phyloP scores from a whole-genome alignment of 2,329 filamentous ascomycete species.

The Metarhizium album region DNA sequence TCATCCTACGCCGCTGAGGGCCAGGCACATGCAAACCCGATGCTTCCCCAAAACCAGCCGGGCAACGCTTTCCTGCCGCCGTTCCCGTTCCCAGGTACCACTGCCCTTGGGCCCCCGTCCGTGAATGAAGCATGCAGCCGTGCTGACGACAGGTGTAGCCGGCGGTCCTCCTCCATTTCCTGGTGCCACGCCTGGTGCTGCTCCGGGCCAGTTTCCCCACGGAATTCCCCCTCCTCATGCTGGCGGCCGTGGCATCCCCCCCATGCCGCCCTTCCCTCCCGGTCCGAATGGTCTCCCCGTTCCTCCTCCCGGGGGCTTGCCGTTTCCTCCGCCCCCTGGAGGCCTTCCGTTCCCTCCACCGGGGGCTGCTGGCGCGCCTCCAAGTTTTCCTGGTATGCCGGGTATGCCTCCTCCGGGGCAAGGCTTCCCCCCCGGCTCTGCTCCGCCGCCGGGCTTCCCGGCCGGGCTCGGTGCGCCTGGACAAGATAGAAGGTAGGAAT shows the following conservation, averaged over 20 bases:
- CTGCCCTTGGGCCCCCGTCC: conserved; percentile 6
- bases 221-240: conserved; percentile 31
- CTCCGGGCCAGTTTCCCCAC: conserved; percentile 1
- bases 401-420: conserved; percentile 30
- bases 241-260: conserved; percentile 35
- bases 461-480: conserved; percentile 24
- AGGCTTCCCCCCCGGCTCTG: conserved; percentile 29
- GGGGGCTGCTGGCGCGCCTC: conserved; percentile 17
- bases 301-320: conserved; percentile 24
- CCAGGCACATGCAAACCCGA: conserved; percentile 74
- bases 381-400: conserved; percentile 23
- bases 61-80: conserved; percentile 40
- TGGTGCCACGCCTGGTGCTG: conserved; percentile 26
- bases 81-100: conserved; percentile 51
- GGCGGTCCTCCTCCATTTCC: conserved; percentile 50
- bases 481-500: conserved; percentile 26
- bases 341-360: conserved; percentile 30
- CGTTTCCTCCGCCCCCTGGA: conserved; percentile 29
- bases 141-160: background rate
- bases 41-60: conserved; percentile 62
- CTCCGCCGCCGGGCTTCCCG: conserved; percentile 13
- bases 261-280: conserved; percentile 35
- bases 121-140: conserved; percentile 10
- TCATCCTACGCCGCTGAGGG: conserved; percentile 91
- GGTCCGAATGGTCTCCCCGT: conserved; percentile 26